Percentiles rank a stretch among this genome's conserved stretches.
Evolutionary conservation across 202 grass and related monocot species (phyloP).

Genomic region (Bolboschoenoplectus hybrid): DNA sequence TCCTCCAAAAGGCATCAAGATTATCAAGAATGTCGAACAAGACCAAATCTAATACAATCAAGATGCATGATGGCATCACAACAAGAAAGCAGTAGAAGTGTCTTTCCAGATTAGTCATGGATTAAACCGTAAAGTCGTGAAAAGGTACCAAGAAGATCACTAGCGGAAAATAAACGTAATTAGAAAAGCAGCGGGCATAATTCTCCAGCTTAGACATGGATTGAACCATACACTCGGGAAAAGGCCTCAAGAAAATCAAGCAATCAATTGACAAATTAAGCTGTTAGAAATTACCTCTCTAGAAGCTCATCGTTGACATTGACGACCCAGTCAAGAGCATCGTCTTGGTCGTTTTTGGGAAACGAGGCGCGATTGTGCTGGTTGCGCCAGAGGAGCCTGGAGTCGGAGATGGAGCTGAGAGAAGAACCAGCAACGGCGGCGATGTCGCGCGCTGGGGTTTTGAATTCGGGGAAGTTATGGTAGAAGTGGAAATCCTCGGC

Average conservation of each 20-base stretch:
- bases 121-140: not conserved
- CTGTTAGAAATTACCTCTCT: slow-evolving; percentile 43
- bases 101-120: not conserved
- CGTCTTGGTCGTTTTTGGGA: slow-evolving; percentile 62
- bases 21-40: not conserved
- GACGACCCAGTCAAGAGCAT: slow-evolving; percentile 77
- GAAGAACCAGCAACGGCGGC: slow-evolving; percentile 52
- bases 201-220: not conserved
- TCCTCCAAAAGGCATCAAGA: not conserved
- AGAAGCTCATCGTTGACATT: slow-evolving; percentile 73
- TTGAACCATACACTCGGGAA: not conserved
- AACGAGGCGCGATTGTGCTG: slow-evolving; percentile 33
- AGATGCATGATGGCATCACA: not conserved
- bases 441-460: slow-evolving; percentile 52
- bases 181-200: not conserved
- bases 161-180: not conserved
- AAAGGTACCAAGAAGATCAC: not conserved
- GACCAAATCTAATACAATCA: not conserved
- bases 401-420: slow-evolving; percentile 44
- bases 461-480: slow-evolving; percentile 83
- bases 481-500: slow-evolving; percentile 95
- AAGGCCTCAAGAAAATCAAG: slow-evolving; percentile 21
- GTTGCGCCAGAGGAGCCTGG: slow-evolving; percentile 43
- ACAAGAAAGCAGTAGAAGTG: not conserved
- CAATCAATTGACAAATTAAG: not conserved